A percentile compares a stretch with the other conserved stretches of the same genome.
These are phyloP conservation scores for Closterium sp. DNA, from an alignment of 139 green algal species.

Conservation along the genomic window DNA sequence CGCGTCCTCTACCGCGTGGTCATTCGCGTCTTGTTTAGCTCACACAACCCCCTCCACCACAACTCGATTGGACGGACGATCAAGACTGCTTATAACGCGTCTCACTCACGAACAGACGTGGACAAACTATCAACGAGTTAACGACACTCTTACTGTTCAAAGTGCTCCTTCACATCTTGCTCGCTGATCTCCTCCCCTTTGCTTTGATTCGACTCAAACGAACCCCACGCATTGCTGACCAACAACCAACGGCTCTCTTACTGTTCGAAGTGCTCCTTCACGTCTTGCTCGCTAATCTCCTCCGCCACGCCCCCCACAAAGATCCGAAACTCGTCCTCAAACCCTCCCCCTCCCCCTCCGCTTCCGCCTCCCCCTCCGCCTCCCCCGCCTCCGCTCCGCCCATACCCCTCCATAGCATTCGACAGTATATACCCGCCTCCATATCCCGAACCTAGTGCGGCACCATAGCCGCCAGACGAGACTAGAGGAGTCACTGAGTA, in stretches of 20 bases:
- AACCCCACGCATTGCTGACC: no score
- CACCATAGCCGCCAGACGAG: neutral
- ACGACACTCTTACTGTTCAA: no score
- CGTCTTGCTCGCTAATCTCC: constrained; percentile 20
- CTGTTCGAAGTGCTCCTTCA: constrained; percentile 39
- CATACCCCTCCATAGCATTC: neutral
- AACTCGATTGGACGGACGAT: no score
- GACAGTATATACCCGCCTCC: neutral
- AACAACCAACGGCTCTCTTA: neutral
- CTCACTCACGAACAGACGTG: no score
- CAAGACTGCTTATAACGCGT: no score
- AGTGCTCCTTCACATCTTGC: no score
- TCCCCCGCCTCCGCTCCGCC: neutral
- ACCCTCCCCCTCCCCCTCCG: neutral
- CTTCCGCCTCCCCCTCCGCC: constrained; percentile 6
- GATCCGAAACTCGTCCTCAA: constrained; percentile 7
- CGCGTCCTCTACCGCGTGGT: no score
- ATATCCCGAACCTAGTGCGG: neutral
- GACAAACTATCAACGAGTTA: no score
- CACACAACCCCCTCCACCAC: no score
- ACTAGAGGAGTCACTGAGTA: neutral
- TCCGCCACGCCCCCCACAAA: constrained; percentile 44
- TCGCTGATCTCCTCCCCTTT: no score
- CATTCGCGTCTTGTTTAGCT: no score
- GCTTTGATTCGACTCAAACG: no score